These are phyloP conservation scores for Backusella circina DNA, from an alignment of 192 early-diverging fungal genomes.

Conservation along the genomic window DNA sequence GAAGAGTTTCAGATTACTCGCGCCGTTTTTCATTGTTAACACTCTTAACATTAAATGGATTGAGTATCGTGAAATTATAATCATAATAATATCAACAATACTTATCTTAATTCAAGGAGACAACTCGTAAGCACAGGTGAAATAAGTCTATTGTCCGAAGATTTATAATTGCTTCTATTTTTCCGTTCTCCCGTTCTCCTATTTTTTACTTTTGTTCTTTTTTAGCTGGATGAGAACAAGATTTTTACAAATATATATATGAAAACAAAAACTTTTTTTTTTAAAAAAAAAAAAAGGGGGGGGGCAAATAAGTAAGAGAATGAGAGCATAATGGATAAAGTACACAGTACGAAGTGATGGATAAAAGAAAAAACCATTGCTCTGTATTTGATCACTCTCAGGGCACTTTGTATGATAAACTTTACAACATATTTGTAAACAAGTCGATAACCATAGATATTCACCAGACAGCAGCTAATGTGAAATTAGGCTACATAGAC, in stretches of 20 bases:
- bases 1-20: neutral
- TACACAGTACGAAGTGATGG: neutral
- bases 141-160: neutral
- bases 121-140: neutral
- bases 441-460: neutral
- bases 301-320: no score
- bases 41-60: neutral
- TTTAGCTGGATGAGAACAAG: no score
- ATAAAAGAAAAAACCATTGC: neutral
- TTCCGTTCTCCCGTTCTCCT: neutral
- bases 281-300: no score
- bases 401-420: neutral
- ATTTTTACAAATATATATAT: neutral
- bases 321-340: neutral
- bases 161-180: neutral
- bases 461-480: no score
- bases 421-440: neutral
- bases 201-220: neutral
- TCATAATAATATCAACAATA: no score
- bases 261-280: neutral
- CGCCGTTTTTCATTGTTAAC: no score
- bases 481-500: no score
- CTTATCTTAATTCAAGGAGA: no score
- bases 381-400: constrained; percentile 5
- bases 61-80: neutral